Base-by-base conservation (phyloP, 2,329 filamentous ascomycete genomes). In the Trichoderma gracile region DNA sequence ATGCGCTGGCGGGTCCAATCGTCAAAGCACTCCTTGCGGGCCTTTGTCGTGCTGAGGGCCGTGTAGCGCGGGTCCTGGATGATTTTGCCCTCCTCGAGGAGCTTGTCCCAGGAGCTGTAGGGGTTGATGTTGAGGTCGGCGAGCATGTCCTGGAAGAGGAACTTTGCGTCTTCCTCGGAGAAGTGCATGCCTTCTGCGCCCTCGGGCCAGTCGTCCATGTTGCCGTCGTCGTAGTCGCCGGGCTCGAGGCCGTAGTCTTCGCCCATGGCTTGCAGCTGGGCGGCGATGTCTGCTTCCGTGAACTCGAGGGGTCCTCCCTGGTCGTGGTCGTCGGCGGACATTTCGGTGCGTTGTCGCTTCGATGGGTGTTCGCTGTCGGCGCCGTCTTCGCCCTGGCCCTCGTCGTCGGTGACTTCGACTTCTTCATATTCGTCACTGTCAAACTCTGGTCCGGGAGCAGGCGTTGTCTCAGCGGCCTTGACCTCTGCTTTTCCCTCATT, bases 281-380 rank as follows among this genome's bases (percentile, higher is more conserved):
- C 93, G 42, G 92, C 93, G 70, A 99, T 96, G 72, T 99, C 95
- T 60, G 93, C 94, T 75, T 98, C 95, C 63, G 90, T 91, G 71
- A 97, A 96, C 71, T 97, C 94, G 8, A 95, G 78, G 0, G 85
- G 82, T 1, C 75, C 78, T 1, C 75, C 78, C 1, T 79, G 67
- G 80, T 83, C 47, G 80, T 69, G 74, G 75, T 67, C 79, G 1
- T 71, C 80, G 33, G 79, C 81, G 69, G 65, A n/a, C n/a, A n/a
- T 82, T 50, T 76, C 78, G 58, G 79, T 78, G 82, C 75, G 82
- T 79, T 70, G 84, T 80, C 68, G 93, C 88, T 79, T 96, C 84
- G 50, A 91, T 80, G 73, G 66, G 21, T 76, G 77, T 25, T 73
- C 78, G 25, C 75, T 71, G 54, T 70, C 71, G 55, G 71, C 71